Percentiles rank a stretch among this genome's conserved stretches.
These are phyloP conservation scores for Boletellus emodensis DNA, from an alignment of 768 basidiomycete species.

Conservation along the genomic window DNA sequence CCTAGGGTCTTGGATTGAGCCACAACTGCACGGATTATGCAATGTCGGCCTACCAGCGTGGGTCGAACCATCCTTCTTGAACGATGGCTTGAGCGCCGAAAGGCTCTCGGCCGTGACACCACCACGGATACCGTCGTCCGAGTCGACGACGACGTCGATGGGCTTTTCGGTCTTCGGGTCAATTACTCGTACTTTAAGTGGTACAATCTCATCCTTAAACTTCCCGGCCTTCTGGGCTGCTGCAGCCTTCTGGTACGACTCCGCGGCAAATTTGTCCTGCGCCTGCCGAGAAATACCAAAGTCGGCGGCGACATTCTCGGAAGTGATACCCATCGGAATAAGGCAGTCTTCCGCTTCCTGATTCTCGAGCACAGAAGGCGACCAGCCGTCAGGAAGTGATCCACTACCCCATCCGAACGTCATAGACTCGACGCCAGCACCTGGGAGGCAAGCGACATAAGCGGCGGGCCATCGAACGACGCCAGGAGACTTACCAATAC, in stretches of 20 bases:
- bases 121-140: slow-evolving; percentile 83
- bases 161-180: slow-evolving; percentile 74
- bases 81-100: slow-evolving; percentile 81
- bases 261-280: slow-evolving; percentile 85
- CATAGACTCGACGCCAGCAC: slow-evolving; percentile 91
- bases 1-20: slow-evolving; percentile 32
- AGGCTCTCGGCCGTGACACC: slow-evolving; percentile 79
- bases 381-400: slow-evolving; percentile 53
- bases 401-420: slow-evolving; percentile 66
- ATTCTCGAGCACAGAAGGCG: slow-evolving; percentile 60
- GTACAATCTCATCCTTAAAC: slow-evolving; percentile 82
- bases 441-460: slow-evolving; percentile 32
- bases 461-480: background rate
- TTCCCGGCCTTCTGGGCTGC: slow-evolving; percentile 75
- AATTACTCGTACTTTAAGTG: slow-evolving; percentile 63
- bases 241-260: slow-evolving; percentile 81
- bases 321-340: slow-evolving; percentile 89
- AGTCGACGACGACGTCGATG: slow-evolving; percentile 64
- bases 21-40: background rate
- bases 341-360: slow-evolving; percentile 77
- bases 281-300: slow-evolving; percentile 66
- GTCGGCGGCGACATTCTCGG: slow-evolving; percentile 85
- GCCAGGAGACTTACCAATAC: slow-evolving; percentile 59
- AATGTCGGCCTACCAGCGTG: slow-evolving; percentile 52
- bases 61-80: slow-evolving; percentile 68